Evolutionary conservation across 139 green algal genomes (phyloP).

Genomic region (Zygnema cylindricum): DNA sequence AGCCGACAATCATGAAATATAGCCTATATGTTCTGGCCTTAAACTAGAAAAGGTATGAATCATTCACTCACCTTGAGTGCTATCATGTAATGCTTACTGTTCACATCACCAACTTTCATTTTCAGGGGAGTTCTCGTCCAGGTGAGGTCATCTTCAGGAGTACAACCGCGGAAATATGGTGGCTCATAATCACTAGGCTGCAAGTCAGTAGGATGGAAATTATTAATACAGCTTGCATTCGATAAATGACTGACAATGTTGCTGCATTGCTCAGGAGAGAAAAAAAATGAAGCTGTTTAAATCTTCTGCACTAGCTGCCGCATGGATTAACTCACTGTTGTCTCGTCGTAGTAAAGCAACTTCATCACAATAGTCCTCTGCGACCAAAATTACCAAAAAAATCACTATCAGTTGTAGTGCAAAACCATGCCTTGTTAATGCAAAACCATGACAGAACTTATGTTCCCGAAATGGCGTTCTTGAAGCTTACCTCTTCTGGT

Average conservation of each 20-base stretch:
- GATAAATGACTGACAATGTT: too few species aligned
- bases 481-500: slow-evolving; percentile 51
- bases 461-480: too few species aligned
- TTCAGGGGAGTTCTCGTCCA: slow-evolving; percentile 51
- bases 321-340: slow-evolving; percentile 37
- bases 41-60: slow-evolving; percentile 16
- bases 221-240: background rate
- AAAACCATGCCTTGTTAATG: too few species aligned
- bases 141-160: slow-evolving; percentile 26
- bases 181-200: slow-evolving; percentile 62
- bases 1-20: background rate
- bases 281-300: too few species aligned
- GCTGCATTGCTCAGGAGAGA: too few species aligned
- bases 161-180: slow-evolving; percentile 42
- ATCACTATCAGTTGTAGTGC: background rate
- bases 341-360: slow-evolving; percentile 55
- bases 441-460: too few species aligned
- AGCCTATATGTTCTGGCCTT: background rate
- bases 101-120: slow-evolving; percentile 59
- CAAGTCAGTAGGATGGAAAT: background rate
- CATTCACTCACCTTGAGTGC: slow-evolving; percentile 51
- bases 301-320: too few species aligned
- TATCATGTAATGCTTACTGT: slow-evolving; percentile 48
- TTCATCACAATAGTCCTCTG: slow-evolving; percentile 58
- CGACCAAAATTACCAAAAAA: background rate